Conservation (phyloP, 441 rosid species). For the Croton setiger region DNA sequence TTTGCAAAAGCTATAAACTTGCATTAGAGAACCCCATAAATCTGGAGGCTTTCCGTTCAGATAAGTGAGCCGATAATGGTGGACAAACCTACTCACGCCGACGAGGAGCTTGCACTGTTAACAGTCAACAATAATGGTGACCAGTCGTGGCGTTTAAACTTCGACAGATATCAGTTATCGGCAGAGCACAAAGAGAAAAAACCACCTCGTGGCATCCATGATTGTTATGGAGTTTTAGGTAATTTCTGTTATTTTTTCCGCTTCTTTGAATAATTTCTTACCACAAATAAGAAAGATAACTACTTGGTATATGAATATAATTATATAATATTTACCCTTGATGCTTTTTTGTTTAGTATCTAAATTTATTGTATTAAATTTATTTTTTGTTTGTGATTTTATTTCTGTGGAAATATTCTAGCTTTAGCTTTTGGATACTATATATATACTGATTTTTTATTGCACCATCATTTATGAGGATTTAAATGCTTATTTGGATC, state of each 20-base stretch:
- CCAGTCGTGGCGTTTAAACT: constrained; percentile 84
- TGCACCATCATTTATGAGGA: not conserved
- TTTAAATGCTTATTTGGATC: not conserved
- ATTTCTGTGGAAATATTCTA: constrained; percentile 8
- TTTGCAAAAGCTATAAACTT: not conserved
- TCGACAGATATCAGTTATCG: constrained; percentile 61
- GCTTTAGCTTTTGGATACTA: not conserved
- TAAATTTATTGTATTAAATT: not conserved
- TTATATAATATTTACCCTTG: not conserved
- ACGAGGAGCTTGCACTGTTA: constrained; percentile 62
- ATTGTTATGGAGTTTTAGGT: constrained; percentile 83
- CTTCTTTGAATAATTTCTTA: not conserved
- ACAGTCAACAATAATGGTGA: constrained; percentile 43
- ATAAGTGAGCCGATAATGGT: constrained; percentile 31
- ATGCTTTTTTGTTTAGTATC: not conserved
- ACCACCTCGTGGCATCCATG: constrained; percentile 48
- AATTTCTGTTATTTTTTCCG: not conserved
- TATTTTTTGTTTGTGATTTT: not conserved
- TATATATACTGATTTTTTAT: not conserved
- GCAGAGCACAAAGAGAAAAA: constrained; percentile 47
- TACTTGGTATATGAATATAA: no score
- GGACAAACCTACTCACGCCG: constrained; percentile 33
- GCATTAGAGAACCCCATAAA: not conserved
- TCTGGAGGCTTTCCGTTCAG: not conserved
- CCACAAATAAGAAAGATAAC: not conserved